Conservation (phyloP, 2,329 filamentous ascomycete species). For the Aulographum hederae region DNA sequence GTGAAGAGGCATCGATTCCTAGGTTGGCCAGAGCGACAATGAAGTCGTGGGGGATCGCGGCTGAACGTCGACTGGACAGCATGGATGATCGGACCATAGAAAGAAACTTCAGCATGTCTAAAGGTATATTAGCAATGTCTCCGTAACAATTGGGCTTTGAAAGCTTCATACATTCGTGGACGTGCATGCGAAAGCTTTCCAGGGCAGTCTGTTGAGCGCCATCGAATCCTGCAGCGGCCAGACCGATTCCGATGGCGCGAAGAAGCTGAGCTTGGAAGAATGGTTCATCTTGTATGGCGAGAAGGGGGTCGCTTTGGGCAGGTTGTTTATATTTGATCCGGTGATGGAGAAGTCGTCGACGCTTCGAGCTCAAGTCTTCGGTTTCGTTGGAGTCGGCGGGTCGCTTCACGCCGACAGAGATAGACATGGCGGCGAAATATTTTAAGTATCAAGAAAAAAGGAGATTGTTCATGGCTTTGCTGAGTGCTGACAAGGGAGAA, state of each 20-base stretch:
- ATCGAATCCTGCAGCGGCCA: slow-evolving; percentile 35
- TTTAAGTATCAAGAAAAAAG: too few species aligned
- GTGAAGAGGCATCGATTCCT: slow-evolving; percentile 19
- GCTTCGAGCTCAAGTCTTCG: not conserved
- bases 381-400: not conserved
- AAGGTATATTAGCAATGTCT: not conserved
- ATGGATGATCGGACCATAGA: slow-evolving; percentile 38
- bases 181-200: slow-evolving; percentile 33
- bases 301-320: not conserved
- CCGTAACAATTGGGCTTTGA: slow-evolving; percentile 3
- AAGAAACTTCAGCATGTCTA: slow-evolving; percentile 37
- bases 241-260: slow-evolving; percentile 33
- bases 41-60: slow-evolving; percentile 41
- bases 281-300: slow-evolving; percentile 23
- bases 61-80: slow-evolving; percentile 34
- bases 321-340: not conserved
- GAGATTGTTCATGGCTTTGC: too few species aligned
- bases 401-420: too few species aligned
- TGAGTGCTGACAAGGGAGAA: too few species aligned
- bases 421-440: too few species aligned
- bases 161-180: slow-evolving; percentile 37
- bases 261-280: slow-evolving; percentile 36
- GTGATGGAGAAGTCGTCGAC: not conserved
- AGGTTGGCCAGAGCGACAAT: slow-evolving; percentile 28
- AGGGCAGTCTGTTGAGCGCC: slow-evolving; percentile 35